Evolutionary conservation across 177 flowering plant genomes (phyloP).

Genomic region (Tripterygium wilfordii): DNA sequence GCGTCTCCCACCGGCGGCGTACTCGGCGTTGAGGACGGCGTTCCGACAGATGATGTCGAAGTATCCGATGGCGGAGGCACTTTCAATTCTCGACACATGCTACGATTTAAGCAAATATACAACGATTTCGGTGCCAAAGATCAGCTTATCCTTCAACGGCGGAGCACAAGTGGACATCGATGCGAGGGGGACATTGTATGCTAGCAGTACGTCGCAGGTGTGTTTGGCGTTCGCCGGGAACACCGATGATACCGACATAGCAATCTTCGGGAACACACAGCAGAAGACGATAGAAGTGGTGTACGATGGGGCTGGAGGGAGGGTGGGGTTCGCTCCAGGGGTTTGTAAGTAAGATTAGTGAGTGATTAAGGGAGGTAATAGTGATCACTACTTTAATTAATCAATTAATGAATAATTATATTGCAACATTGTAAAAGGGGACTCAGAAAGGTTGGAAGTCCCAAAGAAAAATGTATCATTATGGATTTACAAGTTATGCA

Average conservation of each 20-base stretch:
- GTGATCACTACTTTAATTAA: too few relatives aligned
- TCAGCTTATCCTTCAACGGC: slow-evolving; percentile 27
- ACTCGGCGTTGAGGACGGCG: slow-evolving; percentile 25
- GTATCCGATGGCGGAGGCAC: slow-evolving; percentile 29
- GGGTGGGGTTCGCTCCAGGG: slow-evolving; percentile 38
- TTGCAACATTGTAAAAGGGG: too few relatives aligned
- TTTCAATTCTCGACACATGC: slow-evolving; percentile 44
- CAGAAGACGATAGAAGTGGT: slow-evolving; percentile 47
- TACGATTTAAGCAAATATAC: slow-evolving; percentile 30
- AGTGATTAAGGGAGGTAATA: too few relatives aligned
- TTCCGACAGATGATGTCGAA: slow-evolving; percentile 28
- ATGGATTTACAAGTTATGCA: too few relatives aligned
- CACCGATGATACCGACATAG: slow-evolving; percentile 15
- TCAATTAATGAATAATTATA: too few relatives aligned
- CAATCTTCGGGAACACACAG: slow-evolving; percentile 43
- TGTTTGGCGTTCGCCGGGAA: slow-evolving; percentile 52
- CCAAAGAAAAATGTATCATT: too few relatives aligned
- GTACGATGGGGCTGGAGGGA: slow-evolving; percentile 41
- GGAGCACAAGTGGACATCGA: slow-evolving; percentile 19
- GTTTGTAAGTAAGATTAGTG: slow-evolving; percentile 34
- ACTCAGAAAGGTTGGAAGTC: too few relatives aligned
- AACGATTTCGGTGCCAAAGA: slow-evolving; percentile 21
- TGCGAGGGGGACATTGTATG: slow-evolving; percentile 22
- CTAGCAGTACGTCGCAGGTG: slow-evolving; percentile 7
- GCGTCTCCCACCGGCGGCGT: slow-evolving; percentile 40